A percentile compares a stretch with the other conserved stretches of the same genome.
phyloP scores from a whole-genome alignment of 805 yeast species.

The Monosporozyma servazzii region DNA sequence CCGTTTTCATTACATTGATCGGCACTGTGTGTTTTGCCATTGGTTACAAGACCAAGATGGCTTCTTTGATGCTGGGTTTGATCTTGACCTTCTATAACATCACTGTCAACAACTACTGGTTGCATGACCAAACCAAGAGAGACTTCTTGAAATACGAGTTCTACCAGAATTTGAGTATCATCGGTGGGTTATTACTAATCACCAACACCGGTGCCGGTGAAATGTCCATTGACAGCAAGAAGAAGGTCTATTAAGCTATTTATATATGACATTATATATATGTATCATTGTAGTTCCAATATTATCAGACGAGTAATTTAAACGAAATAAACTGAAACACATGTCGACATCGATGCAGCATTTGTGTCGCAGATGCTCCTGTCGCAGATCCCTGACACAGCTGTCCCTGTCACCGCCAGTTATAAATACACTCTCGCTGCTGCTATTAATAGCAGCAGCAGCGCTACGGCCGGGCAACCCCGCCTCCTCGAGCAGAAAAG shows the following conservation, averaged over 20 bases:
- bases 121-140: slow-evolving; percentile 56
- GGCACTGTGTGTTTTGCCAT: slow-evolving; percentile 77
- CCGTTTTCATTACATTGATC: slow-evolving; percentile 54
- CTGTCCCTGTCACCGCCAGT: neutral
- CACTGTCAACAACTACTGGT: slow-evolving; percentile 83
- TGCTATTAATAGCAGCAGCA: neutral
- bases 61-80: slow-evolving; percentile 63
- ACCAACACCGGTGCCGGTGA: slow-evolving; percentile 97
- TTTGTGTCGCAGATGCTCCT: no score
- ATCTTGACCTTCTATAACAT: slow-evolving; percentile 70
- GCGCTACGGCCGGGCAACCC: neutral
- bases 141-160: slow-evolving; percentile 89
- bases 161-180: slow-evolving; percentile 88
- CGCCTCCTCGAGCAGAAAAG: no score
- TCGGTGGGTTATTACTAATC: slow-evolving; percentile 84
- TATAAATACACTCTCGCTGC: no score
- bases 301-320: no score
- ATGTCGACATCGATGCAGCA: no score
- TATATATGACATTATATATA: neutral
- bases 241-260: slow-evolving; percentile 58
- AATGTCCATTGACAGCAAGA: slow-evolving; percentile 87
- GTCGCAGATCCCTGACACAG: no score
- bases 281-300: no score
- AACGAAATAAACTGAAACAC: no score
- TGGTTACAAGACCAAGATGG: slow-evolving; percentile 87